Base-by-base conservation (phyloP, 805 yeast species). In the Candida silvatica region DNA sequence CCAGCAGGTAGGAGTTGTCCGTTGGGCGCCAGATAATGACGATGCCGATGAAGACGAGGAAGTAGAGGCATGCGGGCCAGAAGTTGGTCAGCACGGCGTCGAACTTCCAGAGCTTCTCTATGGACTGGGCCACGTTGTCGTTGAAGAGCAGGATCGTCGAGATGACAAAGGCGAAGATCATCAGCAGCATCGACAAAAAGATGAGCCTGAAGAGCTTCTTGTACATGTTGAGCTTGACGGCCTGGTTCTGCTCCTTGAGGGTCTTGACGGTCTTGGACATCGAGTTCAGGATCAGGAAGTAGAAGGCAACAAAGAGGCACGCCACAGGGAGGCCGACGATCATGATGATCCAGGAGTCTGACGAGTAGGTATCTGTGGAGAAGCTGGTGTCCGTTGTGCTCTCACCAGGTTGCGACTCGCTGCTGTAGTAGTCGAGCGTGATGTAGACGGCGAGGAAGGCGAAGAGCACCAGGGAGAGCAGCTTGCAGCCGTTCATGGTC, bases 11-110 rank as follows among this genome's bases (percentile, higher is more conserved):
- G 38, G 95, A 87, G 27, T 95, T 86, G 47, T 82, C 92, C 0
- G 97, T 90, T 36, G 99, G 99, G 59, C 98, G 80, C 98, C 98
- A 92, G 43, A 92, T 73, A 64, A 87, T 75, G 4, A 95, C 84
- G 43, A 92, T 69, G 7, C 87, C 74, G 48, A 80, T 71, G 56
- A 92, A 88, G 26, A 88, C 88, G 32, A 79, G 60, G 52, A 83
- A 85, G 61, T 86, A 92, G 11, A 87, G 80, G 32, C 86, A 70
- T 32, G 94, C 79, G 27, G 96, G 95, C 96, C 97, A 88, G 64
- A 94, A 94, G 48, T 90, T 96, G 30, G 80, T 70, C 36, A 86
- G 60, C 49, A 92, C 86, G 65, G 85, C 88, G 51, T 94, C 75
- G 30, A 85, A 74, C 60, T 88, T 84, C 98, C 98, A 92, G 54